Base-by-base conservation (phyloP, 108 stramenopile species). In the Pseudonitzschia delicatissima region DNA sequence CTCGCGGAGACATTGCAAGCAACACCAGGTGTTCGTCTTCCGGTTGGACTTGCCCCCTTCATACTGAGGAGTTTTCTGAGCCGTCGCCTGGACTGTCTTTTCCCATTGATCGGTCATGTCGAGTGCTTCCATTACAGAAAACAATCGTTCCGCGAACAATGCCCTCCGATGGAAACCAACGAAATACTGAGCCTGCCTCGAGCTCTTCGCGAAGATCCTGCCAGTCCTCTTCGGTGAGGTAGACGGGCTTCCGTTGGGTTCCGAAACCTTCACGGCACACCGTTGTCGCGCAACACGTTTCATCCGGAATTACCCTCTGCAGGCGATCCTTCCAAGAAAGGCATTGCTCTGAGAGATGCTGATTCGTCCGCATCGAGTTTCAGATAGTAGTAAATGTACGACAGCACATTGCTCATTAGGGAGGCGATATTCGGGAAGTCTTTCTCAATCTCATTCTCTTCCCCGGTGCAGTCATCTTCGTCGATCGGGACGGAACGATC, bases 21-120 rank as follows among this genome's bases (percentile, higher is more conserved):
- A 74, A 42, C 29, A 66, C 33, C 42, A 74, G 52, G 37, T 74
- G 73, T 8, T 17, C 35, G 31, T 74, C 73, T 62, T 55, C 52
- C 49, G 42, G 45, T 45, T 67, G 73, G 20, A 74, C 3, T 20
- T 45, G 12, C 2, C 25, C 9, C 29, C 25, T 1, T 53, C 25
- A 7, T 53, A 28, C 52, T 0, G 52, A 5, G 13, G 21, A 64
- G 21, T 57, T n/a, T 44, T 35, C 13, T 25, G 7, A 4, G 73
- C 73, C 13, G 66, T n/a, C n/a, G 55, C 26, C 44, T 67, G 73
- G 59, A 74, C 59, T 9, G 66, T 67, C 0, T 62, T 17, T 29
- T 67, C 20, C 73, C 73, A 74, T 6, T 55, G 42, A 7, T 27
- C 32, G 34, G 15, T 17, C 45, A 23, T 62, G 8, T 74, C 48